Evolutionary conservation across 768 basidiomycete species (phyloP), one percentile per base, ranked within the genome.

Genomic region (Tricholoma saponaceum): DNA sequence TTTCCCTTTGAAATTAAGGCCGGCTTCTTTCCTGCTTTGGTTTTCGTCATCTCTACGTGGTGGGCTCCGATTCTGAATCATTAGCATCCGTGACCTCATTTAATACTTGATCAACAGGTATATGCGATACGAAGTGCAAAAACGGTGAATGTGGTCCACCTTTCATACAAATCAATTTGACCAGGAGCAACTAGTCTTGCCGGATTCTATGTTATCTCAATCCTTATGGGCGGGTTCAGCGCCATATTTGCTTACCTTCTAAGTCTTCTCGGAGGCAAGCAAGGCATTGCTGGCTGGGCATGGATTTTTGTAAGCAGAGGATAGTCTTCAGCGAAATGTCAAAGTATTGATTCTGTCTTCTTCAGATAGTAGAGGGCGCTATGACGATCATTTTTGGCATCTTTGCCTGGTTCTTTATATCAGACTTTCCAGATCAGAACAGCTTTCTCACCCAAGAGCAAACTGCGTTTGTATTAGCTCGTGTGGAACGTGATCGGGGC

Each of bases 11-110:
- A 13, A 4, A 25, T 22, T 14, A 56, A 82, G 79, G 78, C 79
- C 9, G 79, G 79, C 28, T 81, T 80, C 65, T 79, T 80, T 59
- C 79, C 81, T 43, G 77, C 76, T 5, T 60, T 81, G 60, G 72
- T 80, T 23, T 81, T 75, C 61, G 72, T 81, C 23, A 78, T 82
- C 57, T 75, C 77, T 30, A 79, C 79, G 8, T 82, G 81, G 81
- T 79, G 54, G 5, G 70, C 35, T 20, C 51, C 10, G 30, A 16
- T 32, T 43, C 7, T 47, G 46, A 55, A 10, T 33, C 28, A 37
- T 35, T 39, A 18, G 51, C 39, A 18, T 9, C 10, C 28, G 12
- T 60, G 22, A 20, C 32, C 37, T 32, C 5, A 23, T 46, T 49
- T 20, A 51, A 51, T 51, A 33, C 16, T 50, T 41, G n/a, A 26